Evolutionary conservation across 1,284 basidiomycete genomes (phyloP).

Genomic region (Trichosporon faecale): DNA sequence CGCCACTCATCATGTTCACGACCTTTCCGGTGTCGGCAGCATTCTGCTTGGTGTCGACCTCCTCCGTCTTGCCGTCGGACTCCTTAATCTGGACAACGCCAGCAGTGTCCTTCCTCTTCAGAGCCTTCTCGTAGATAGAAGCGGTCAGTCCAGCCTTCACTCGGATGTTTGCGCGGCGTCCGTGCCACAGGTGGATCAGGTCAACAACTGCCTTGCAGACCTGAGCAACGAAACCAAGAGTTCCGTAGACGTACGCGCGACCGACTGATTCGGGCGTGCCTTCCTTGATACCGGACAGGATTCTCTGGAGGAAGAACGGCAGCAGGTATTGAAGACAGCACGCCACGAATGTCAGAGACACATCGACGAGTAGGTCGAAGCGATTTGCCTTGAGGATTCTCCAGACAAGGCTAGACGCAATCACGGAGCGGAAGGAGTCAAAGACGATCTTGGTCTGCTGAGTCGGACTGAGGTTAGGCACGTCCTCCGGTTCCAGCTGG

Average conservation of each 20-base stretch:
- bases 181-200: constrained; percentile 72
- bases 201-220: constrained; percentile 66
- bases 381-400: constrained; percentile 67
- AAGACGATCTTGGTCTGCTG: constrained; percentile 66
- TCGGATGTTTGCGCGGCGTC: constrained; percentile 66
- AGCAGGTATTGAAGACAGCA: constrained; percentile 64
- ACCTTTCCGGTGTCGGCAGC: constrained; percentile 55
- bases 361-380: constrained; percentile 69
- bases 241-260: constrained; percentile 66
- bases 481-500: constrained; percentile 66
- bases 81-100: constrained; percentile 64
- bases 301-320: constrained; percentile 53
- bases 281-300: constrained; percentile 37
- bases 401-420: constrained; percentile 59
- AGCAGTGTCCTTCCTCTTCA: constrained; percentile 78
- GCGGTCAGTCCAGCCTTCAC: constrained; percentile 70
- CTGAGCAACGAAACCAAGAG: constrained; percentile 63
- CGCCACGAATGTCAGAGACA: constrained; percentile 61
- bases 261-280: constrained; percentile 8
- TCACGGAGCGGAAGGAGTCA: constrained; percentile 55
- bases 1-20: constrained; percentile 55
- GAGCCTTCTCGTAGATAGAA: constrained; percentile 82
- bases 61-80: constrained; percentile 42
- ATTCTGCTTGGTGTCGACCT: constrained; percentile 29
- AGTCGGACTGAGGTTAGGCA: constrained; percentile 68